Evolutionary conservation across 164 flowering plant genomes (phyloP).

Genomic region (Magnolia officinalis): DNA sequence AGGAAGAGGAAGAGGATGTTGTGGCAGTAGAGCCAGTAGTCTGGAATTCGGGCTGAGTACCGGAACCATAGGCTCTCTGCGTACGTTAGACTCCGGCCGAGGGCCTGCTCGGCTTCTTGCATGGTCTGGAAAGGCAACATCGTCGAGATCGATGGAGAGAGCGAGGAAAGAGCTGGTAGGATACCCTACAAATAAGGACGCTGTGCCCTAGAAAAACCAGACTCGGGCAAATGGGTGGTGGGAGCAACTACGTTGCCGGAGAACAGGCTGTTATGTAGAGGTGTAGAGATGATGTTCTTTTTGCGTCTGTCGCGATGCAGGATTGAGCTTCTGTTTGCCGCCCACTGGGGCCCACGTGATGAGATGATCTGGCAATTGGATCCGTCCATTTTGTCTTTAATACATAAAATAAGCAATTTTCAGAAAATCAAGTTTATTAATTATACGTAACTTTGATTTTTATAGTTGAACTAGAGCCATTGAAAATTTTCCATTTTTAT

Average conservation of each 20-base stretch:
- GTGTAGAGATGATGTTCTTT: no score
- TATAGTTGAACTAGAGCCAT: no score
- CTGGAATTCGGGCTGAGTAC: constrained; percentile 61
- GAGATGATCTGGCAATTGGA: no score
- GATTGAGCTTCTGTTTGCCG: no score
- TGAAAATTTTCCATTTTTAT: no score
- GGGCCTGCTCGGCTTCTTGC: constrained; percentile 50
- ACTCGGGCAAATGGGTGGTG: not conserved
- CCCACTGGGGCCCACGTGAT: no score
- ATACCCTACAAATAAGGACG: not conserved
- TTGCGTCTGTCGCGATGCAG: no score
- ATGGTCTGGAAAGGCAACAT: constrained; percentile 68
- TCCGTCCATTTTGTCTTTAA: no score
- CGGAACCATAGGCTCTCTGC: constrained; percentile 78
- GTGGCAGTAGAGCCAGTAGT: constrained; percentile 70
- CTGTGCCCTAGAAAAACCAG: not conserved
- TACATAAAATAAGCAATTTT: no score
- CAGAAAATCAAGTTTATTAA: no score
- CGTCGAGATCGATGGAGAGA: not conserved
- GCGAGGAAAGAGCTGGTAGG: not conserved
- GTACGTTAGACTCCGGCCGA: constrained; percentile 55
- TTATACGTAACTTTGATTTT: no score
- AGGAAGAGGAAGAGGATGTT: constrained; percentile 63
- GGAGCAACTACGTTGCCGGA: not conserved
- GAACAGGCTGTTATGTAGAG: not conserved